Evolutionary conservation across 768 basidiomycete genomes (phyloP).

Genomic region (Tephrocybe sp.): DNA sequence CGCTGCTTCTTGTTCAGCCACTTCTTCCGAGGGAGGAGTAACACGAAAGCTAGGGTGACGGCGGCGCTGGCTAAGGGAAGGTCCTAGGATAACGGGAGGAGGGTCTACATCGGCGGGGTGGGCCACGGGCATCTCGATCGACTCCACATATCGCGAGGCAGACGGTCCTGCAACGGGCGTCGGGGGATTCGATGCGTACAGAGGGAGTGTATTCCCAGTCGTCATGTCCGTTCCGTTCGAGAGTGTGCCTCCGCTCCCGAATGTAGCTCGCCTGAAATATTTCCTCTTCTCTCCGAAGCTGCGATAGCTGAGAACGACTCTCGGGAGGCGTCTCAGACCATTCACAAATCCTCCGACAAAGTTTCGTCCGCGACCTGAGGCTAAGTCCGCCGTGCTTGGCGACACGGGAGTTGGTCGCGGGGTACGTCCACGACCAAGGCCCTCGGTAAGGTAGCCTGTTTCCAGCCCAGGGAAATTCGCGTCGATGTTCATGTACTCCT

Average conservation of each 20-base stretch:
- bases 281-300: constrained; percentile 22
- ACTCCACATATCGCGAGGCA: constrained; percentile 31
- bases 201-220: constrained; percentile 31
- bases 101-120: constrained; percentile 13
- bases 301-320: constrained; percentile 29
- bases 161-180: constrained; percentile 33
- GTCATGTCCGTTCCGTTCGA: constrained; percentile 28
- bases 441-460: constrained; percentile 15
- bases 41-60: constrained; percentile 30
- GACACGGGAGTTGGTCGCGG: neutral
- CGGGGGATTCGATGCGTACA: constrained; percentile 39
- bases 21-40: constrained; percentile 29
- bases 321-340: constrained; percentile 34
- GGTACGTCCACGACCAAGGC: constrained; percentile 15
- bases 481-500: constrained; percentile 30
- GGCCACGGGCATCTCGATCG: constrained; percentile 32
- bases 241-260: constrained; percentile 26
- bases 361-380: constrained; percentile 20
- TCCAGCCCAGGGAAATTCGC: constrained; percentile 17
- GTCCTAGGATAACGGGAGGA: constrained; percentile 7
- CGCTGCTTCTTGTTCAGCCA: constrained; percentile 23
- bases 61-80: constrained; percentile 21
- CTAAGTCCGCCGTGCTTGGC: neutral
- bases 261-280: constrained; percentile 20
- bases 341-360: constrained; percentile 38